Conservation (phyloP, 1,139 yeast species). For the Yamadazyma triangularis region DNA sequence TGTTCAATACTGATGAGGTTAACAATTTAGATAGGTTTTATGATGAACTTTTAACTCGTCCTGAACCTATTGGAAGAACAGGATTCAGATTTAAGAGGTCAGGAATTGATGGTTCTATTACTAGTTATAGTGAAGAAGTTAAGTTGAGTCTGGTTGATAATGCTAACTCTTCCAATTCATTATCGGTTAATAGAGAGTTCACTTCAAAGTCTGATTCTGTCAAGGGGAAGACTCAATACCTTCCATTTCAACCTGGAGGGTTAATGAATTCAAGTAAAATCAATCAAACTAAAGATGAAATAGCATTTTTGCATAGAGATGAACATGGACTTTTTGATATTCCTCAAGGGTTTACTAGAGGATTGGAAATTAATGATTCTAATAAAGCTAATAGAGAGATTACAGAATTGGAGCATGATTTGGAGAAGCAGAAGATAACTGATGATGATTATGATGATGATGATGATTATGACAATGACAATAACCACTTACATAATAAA, state of each 20-base stretch:
- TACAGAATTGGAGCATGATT: slow-evolving; percentile 7
- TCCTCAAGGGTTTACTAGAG: slow-evolving; percentile 81
- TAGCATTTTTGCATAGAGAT: slow-evolving; percentile 58
- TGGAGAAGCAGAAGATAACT: slow-evolving; percentile 16
- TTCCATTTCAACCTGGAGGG: slow-evolving; percentile 97
- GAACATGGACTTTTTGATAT: slow-evolving; percentile 70
- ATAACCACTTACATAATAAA: too few species aligned
- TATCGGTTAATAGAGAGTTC: slow-evolving; percentile 67
- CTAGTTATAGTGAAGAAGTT: slow-evolving; percentile 56
- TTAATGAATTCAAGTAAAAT: slow-evolving; percentile 35
- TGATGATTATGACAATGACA: not conserved
- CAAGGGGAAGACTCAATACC: slow-evolving; percentile 65
- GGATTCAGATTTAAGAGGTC: slow-evolving; percentile 57
- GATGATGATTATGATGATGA: slow-evolving; percentile 20
- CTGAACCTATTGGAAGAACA: slow-evolving; percentile 53
- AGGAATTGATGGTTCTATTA: slow-evolving; percentile 72
- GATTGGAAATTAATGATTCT: slow-evolving; percentile 35
- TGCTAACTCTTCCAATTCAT: slow-evolving; percentile 61
- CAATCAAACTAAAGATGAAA: slow-evolving; percentile 24
- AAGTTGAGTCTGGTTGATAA: slow-evolving; percentile 50
- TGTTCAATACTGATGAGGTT: slow-evolving; percentile 35
- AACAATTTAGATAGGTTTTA: slow-evolving; percentile 23
- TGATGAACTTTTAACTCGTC: slow-evolving; percentile 44
- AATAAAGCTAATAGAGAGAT: slow-evolving; percentile 12
- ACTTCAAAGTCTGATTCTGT: slow-evolving; percentile 59